Evolutionary conservation across 2,329 filamentous ascomycete genomes (phyloP), one percentile per base, ranked within the genome.

Genomic region (Clonostachys sp.): DNA sequence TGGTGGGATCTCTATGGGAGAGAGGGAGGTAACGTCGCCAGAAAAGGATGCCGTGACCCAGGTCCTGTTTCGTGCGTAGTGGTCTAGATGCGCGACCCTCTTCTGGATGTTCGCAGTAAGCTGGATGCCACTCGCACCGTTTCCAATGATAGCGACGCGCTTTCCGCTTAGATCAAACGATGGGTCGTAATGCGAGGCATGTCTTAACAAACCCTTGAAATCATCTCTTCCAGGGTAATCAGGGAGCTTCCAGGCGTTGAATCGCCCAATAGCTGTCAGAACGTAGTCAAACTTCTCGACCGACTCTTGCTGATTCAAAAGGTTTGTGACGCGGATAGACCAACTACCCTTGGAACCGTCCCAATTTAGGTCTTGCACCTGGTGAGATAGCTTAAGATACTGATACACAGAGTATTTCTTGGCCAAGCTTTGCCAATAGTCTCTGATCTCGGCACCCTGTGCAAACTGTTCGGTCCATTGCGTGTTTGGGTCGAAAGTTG

Each of bases 401-500:
- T 34, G 18, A 8, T 20, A 33, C 13, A 34, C 18, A 17, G 16
- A 24, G 42, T 44, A 34, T 16, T 44, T 34, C 16, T 16, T 16
- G 9, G 33, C 42, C 6, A 44, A 14, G 8, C 42, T n/a, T 13
- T 34, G 18, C 14, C 33, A 44, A 14, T 44, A 44, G 14, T 30
- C 16, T 9, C 17, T 24, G 13, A 44, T 44, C 24, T 90, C 86
- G 5, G 67, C 60, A 0, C 85, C 85, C 36, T 80, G 78, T 0
- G 85, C 78, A 56, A 87, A 89, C 50, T 83, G 74, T 54, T 87
- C 81, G 0, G 74, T 75, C 86, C 86, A 90, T 53, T 86, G 72
- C 0, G 75, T 78, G 48, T 89, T 89, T 1, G 84, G 83, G 6
- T 73, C 71, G 60, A 87, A 89, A 0, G 80, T 82, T 8, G 78